A percentile compares a stretch with the other conserved stretches of the same genome.
These are phyloP conservation scores for Tetrastigma voinierianum DNA, from an alignment of 164 flowering plant genomes.

Conservation along the genomic window DNA sequence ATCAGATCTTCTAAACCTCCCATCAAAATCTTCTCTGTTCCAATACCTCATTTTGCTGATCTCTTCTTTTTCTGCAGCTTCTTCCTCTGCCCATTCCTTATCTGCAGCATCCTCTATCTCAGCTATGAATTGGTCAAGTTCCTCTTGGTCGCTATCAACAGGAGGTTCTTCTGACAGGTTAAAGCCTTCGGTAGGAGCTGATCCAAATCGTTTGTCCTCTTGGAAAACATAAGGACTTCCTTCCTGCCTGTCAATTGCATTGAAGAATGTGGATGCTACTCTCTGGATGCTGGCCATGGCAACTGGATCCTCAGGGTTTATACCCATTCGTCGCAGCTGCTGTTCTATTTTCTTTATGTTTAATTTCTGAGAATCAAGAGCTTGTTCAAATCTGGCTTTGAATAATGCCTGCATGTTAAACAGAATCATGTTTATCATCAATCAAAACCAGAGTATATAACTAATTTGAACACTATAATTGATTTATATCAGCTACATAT, in stretches of 20 bases:
- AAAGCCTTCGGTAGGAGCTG: constrained; percentile 13
- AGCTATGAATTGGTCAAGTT: constrained; percentile 88
- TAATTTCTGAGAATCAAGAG: constrained; percentile 92
- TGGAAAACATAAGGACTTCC: constrained; percentile 92
- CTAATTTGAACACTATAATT: not conserved
- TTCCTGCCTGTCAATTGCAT: constrained; percentile 87
- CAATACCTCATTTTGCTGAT: constrained; percentile 58
- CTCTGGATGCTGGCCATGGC: constrained; percentile 95
- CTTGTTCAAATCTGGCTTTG: constrained; percentile 98
- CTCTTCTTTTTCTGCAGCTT: constrained; percentile 85
- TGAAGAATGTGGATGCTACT: constrained; percentile 93
- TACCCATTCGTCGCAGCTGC: constrained; percentile 78
- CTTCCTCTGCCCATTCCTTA: constrained; percentile 87
- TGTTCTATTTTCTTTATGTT: constrained; percentile 92
- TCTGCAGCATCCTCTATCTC: constrained; percentile 97
- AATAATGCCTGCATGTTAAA: constrained; percentile 68
- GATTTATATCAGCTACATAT: not conserved
- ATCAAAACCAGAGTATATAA: not conserved
- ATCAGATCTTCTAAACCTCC: constrained; percentile 47
- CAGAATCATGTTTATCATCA: not conserved
- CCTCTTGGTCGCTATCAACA: constrained; percentile 85
- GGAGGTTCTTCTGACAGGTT: constrained; percentile 35
- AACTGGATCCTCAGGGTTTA: constrained; percentile 95
- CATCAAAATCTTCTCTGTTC: constrained; percentile 64
- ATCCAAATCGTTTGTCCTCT: constrained; percentile 36